These are phyloP conservation scores for Letharia lupina DNA, from an alignment of 495 filamentous ascomycete species.

Conservation along the genomic window DNA sequence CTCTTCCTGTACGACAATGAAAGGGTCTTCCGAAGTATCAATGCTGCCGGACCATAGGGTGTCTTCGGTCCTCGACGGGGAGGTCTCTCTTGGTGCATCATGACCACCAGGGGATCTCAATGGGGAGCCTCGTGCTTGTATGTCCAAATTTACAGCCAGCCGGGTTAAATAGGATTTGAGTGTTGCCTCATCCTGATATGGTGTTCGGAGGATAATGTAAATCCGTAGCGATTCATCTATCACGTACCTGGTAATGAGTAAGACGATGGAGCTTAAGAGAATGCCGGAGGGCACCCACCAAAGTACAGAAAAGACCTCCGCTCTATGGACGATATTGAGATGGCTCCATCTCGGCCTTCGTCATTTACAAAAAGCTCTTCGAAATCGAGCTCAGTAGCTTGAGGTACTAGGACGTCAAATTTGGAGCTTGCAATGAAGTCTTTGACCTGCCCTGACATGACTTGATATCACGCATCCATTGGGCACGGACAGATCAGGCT, in stretches of 20 bases:
- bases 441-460: constrained; percentile 8
- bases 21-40: constrained; percentile 50
- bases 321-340: constrained; percentile 41
- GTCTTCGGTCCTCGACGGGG: constrained; percentile 46
- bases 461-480: constrained; percentile 8
- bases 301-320: constrained; percentile 54
- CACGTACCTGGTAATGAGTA: constrained; percentile 52
- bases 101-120: constrained; percentile 34
- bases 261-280: constrained; percentile 33
- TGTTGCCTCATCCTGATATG: constrained; percentile 49
- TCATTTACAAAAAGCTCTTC: constrained; percentile 49
- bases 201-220: constrained; percentile 62
- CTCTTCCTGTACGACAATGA: constrained; percentile 50
- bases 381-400: constrained; percentile 56
- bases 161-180: constrained; percentile 54
- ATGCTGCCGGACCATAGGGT: constrained; percentile 56
- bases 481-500: neutral
- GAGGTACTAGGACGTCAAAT: constrained; percentile 70
- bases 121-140: constrained; percentile 57
- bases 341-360: constrained; percentile 39
- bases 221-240: constrained; percentile 72
- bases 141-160: constrained; percentile 60
- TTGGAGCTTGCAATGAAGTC: constrained; percentile 65
- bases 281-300: constrained; percentile 46
- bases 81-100: constrained; percentile 14